Percentiles rank a stretch among this genome's conserved stretches.
These are phyloP conservation scores for Botrytis byssoidea DNA, from an alignment of 2,329 filamentous ascomycete species.

Conservation along the genomic window DNA sequence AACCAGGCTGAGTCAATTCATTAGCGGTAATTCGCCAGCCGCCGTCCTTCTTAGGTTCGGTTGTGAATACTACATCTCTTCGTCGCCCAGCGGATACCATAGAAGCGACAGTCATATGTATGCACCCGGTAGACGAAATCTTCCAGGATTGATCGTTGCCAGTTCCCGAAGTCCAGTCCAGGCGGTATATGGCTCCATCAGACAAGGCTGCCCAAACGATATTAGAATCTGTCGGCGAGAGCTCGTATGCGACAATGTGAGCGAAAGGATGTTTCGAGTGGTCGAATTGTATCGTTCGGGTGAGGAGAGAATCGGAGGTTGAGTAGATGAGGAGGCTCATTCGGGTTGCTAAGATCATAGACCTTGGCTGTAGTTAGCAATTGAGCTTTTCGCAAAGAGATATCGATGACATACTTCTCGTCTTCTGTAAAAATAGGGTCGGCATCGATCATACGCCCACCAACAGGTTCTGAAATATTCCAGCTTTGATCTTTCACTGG, in stretches of 20 bases:
- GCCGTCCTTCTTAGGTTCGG: constrained; percentile 36
- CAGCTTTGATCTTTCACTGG: constrained; percentile 42
- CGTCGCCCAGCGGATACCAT: constrained; percentile 38
- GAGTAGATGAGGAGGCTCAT: constrained; percentile 79
- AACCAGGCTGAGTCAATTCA: constrained; percentile 38
- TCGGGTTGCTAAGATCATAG: constrained; percentile 72
- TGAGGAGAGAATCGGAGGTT: constrained; percentile 74
- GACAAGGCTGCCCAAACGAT: constrained; percentile 60
- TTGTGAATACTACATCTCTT: constrained; percentile 41
- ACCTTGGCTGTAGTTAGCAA: constrained; percentile 42
- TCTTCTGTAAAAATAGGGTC: constrained; percentile 62
- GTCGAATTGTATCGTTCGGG: constrained; percentile 62
- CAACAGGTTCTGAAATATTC: constrained; percentile 63
- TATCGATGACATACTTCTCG: constrained; percentile 53
- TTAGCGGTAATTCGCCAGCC: constrained; percentile 40
- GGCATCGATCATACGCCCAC: constrained; percentile 62
- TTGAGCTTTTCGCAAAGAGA: constrained; percentile 22
- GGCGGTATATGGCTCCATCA: constrained; percentile 54
- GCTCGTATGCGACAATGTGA: constrained; percentile 42
- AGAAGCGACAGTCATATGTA: constrained; percentile 40
- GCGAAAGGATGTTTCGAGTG: constrained; percentile 24
- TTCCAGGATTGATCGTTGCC: constrained; percentile 45
- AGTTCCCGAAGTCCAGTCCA: constrained; percentile 56
- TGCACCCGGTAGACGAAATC: constrained; percentile 38
- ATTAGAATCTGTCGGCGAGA: constrained; percentile 47